A percentile compares a stretch with the other conserved stretches of the same genome.
Evolutionary conservation across 495 filamentous ascomycete genomes (phyloP).

Genomic region (Podospora anserina): DNA sequence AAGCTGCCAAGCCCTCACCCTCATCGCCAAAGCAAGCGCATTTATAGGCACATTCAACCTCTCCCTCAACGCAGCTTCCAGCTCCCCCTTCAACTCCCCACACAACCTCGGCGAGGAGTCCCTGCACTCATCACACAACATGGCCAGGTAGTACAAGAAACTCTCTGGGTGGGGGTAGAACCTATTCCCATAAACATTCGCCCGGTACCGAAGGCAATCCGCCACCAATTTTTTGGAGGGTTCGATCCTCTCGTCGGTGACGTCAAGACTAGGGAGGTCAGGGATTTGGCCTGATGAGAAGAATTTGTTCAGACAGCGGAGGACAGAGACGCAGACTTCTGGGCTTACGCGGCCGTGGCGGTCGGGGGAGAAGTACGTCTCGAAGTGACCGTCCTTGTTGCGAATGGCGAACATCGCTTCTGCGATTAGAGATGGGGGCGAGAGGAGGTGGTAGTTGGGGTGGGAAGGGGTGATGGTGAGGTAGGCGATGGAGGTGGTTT

Average conservation of each 20-base stretch:
- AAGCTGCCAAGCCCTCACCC: slow-evolving; percentile 4
- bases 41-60: not conserved
- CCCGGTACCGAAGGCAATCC: slow-evolving; percentile 7
- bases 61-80: not conserved
- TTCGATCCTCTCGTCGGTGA: not conserved
- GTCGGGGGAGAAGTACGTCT: slow-evolving; percentile 22
- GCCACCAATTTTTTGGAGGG: not conserved
- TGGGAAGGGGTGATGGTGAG: slow-evolving; percentile 15
- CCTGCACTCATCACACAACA: slow-evolving; percentile 17
- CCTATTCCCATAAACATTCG: slow-evolving; percentile 19
- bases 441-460: not conserved
- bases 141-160: slow-evolving; percentile 23
- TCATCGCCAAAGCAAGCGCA: slow-evolving; percentile 5
- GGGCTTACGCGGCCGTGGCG: slow-evolving; percentile 15
- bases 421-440: not conserved
- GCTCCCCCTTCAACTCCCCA: not conserved
- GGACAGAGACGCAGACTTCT: slow-evolving; percentile 24
- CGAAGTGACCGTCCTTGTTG: slow-evolving; percentile 21
- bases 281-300: not conserved
- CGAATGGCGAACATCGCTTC: slow-evolving; percentile 8
- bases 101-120: not conserved
- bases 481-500: slow-evolving; percentile 29
- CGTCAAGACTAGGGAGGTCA: not conserved
- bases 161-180: slow-evolving; percentile 19
- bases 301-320: slow-evolving; percentile 24